A percentile compares a stretch with the other conserved stretches of the same genome.
These are phyloP conservation scores for Saccharomycopsis babjevae DNA, from an alignment of 805 yeast genomes.

Conservation along the genomic window DNA sequence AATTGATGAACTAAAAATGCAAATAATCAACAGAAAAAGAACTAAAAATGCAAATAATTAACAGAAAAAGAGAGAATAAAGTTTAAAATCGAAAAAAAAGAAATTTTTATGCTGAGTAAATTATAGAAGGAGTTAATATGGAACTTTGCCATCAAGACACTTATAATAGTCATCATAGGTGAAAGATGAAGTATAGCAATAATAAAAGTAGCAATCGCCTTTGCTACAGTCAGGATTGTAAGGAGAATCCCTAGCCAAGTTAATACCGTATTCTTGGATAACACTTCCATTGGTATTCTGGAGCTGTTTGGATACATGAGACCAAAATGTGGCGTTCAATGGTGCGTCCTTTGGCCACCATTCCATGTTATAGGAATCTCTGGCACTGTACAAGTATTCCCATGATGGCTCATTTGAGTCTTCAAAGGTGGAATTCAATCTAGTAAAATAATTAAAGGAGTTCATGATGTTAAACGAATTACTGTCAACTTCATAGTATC, in stretches of 20 bases:
- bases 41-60: neutral
- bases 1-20: too few species aligned
- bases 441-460: constrained; percentile 48
- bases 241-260: constrained; percentile 47
- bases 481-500: constrained; percentile 58
- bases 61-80: neutral
- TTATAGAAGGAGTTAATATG: neutral
- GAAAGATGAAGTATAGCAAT: constrained; percentile 33
- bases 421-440: constrained; percentile 45
- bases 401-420: constrained; percentile 52
- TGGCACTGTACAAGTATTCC: constrained; percentile 55
- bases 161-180: constrained; percentile 25
- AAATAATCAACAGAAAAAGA: neutral
- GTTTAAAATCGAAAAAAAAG: neutral
- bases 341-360: constrained; percentile 53
- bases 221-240: constrained; percentile 38
- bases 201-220: constrained; percentile 28
- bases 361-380: constrained; percentile 44
- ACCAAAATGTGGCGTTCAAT: constrained; percentile 63
- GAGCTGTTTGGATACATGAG: constrained; percentile 39
- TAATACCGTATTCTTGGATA: constrained; percentile 40
- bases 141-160: constrained; percentile 18
- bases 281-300: constrained; percentile 29
- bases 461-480: constrained; percentile 52
- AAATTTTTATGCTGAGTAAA: neutral